Base-by-base conservation (phyloP, 805 yeast species). In the Peterozyma xylosa region DNA sequence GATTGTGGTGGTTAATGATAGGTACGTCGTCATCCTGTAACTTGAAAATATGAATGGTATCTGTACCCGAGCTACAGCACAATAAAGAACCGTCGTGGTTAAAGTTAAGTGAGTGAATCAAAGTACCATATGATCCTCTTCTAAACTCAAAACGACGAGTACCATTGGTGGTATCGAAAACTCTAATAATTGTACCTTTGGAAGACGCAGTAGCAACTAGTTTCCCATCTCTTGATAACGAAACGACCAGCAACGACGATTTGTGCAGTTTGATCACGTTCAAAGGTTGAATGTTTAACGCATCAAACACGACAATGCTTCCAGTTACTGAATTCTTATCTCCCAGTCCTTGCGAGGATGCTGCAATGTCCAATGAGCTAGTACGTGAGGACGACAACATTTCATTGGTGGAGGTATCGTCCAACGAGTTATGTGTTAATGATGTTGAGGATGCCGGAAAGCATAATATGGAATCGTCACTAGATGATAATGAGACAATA, bases 11-110 rank as follows among this genome's bases (percentile, higher is more conserved):
- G n/a, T 9, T 21, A 5, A 16, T 3, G 11, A 37, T 11, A 2
- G 68, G 73, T 11, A 32, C 34, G 7, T 39, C 27, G 15, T 66
- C 71, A 30, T 67, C 71, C 5, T 73, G 78, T 47, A 86, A 61
- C 46, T 83, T 71, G 70, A 91, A 93, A 34, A 93, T 79, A 61
- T 93, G 99, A 17, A 93, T 90, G 0, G 99, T 93, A 37, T 86
- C 95, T 16, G 95, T 87, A 2, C 95, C 79, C 27, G 95, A 83
- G 10, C 91, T 78, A 21, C 91, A 96, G n/a, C 87, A 76, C 30
- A 93, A 67, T 49, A 83, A 76, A 13, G 71, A 70, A 47, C 85
- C 81, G 49, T 85, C 84, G 21, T 70, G 66, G 49, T 87, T 83
- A 63, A 93, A 93, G 33, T 78, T 71, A 50, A 93, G 68, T 10